Conservation (phyloP, 441 rosid species). For the Viola pubescens region DNA sequence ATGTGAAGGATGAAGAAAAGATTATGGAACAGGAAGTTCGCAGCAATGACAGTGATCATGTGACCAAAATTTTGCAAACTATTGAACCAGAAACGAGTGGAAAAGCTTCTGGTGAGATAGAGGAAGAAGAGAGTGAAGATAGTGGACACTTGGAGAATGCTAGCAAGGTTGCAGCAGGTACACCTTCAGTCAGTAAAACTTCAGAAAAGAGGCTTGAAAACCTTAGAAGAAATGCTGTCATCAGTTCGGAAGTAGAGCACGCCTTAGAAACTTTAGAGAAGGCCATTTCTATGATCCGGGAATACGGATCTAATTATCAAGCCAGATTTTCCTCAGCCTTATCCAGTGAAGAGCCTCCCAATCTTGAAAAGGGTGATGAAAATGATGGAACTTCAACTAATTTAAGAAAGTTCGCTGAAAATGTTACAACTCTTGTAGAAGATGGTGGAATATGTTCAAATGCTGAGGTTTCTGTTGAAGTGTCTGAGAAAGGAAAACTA, state of each 20-base stretch:
- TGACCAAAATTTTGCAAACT: constrained; percentile 9
- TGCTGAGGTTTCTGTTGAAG: constrained; percentile 26
- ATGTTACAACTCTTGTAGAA: constrained; percentile 17
- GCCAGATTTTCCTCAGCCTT: constrained; percentile 22
- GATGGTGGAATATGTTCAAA: constrained; percentile 23
- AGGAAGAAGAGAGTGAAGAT: constrained; percentile 45
- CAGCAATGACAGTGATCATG: constrained; percentile 11
- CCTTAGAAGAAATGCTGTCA: constrained; percentile 25
- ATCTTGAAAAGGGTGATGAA: constrained; percentile 20
- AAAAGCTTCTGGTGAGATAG: constrained; percentile 44
- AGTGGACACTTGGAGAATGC: constrained; percentile 16
- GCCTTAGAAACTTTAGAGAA: constrained; percentile 74
- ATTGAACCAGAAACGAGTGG: constrained; percentile 11
- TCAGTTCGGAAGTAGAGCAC: constrained; percentile 62
- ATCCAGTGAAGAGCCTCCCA: constrained; percentile 22
- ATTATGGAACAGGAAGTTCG: constrained; percentile 17
- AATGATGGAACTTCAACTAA: constrained; percentile 14
- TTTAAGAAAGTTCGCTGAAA: constrained; percentile 21
- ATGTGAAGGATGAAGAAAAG: constrained; percentile 8
- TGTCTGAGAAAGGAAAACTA: constrained; percentile 17
- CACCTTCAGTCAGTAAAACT: constrained; percentile 11
- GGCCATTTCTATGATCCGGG: constrained; percentile 51
- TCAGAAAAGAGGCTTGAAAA: constrained; percentile 17
- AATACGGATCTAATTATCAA: constrained; percentile 30
- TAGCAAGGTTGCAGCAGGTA: constrained; percentile 13